Evolutionary conservation across 106 monocot species (phyloP).

Genomic region (Triglochin maritima): DNA sequence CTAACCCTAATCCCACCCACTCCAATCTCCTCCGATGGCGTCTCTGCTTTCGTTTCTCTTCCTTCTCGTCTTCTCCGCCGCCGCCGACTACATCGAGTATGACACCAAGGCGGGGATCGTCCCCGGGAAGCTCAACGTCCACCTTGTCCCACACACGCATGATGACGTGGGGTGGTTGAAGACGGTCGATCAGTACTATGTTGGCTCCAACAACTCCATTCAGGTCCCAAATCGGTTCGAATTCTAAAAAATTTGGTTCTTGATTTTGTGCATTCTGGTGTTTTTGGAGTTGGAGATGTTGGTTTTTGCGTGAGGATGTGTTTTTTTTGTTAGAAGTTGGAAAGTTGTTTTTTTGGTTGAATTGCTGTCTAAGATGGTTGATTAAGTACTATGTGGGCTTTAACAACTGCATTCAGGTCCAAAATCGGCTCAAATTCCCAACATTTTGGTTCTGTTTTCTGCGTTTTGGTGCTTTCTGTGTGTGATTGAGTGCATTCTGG

Average conservation of each 20-base stretch:
- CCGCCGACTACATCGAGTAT: conserved; percentile 69
- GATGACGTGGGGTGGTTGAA: conserved; percentile 98
- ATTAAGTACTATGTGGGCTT: conserved; percentile 67
- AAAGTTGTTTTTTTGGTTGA: too few species aligned
- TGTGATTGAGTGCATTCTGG: too few species aligned
- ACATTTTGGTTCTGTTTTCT: too few species aligned
- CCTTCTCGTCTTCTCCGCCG: background rate
- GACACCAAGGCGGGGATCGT: conserved; percentile 78
- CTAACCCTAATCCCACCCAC: too few species aligned
- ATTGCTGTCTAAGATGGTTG: conserved; percentile 63
- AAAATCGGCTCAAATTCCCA: too few species aligned
- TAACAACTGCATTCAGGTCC: conserved; percentile 24
- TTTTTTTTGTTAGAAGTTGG: too few species aligned
- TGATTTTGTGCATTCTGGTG: too few species aligned
- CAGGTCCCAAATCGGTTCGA: conserved; percentile 1
- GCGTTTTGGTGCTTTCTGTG: too few species aligned
- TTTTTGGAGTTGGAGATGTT: too few species aligned
- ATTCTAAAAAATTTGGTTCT: too few species aligned
- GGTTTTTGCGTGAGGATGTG: too few species aligned
- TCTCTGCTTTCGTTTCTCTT: background rate
- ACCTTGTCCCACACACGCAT: conserved; percentile 72
- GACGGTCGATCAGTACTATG: conserved; percentile 90
- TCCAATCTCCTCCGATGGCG: too few species aligned
- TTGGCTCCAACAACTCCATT: conserved; percentile 30
- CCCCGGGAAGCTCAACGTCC: conserved; percentile 83